phyloP scores from a whole-genome alignment of 1,284 basidiomycete genomes.

The Schizophyllum amplum region DNA sequence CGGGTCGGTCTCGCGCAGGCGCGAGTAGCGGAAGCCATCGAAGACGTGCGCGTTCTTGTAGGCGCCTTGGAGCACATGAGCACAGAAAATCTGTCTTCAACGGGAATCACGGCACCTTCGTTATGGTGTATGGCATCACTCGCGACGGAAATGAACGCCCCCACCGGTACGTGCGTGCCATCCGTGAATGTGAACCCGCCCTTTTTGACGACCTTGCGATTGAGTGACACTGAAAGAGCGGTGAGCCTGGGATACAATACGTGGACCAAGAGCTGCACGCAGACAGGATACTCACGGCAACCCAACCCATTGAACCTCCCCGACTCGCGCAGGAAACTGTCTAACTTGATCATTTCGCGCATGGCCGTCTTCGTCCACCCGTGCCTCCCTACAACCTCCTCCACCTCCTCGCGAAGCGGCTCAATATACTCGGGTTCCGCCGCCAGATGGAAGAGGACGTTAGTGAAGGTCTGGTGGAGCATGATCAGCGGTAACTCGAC shows the following conservation, averaged over 20 bases:
- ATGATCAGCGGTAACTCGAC: background rate
- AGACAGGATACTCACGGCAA: slow-evolving; percentile 16
- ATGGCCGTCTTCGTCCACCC: slow-evolving; percentile 38
- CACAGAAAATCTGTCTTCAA: background rate
- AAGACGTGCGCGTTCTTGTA: slow-evolving; percentile 9
- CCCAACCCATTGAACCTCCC: slow-evolving; percentile 26
- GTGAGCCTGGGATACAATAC: no score
- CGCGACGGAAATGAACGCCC: slow-evolving; percentile 22
- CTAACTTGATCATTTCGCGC: slow-evolving; percentile 35
- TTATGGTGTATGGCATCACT: slow-evolving; percentile 20
- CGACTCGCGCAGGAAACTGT: slow-evolving; percentile 43
- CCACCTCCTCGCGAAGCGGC: slow-evolving; percentile 38
- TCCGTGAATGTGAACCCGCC: slow-evolving; percentile 29
- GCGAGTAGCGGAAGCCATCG: slow-evolving; percentile 11
- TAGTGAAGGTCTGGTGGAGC: slow-evolving; percentile 19
- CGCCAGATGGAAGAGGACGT: slow-evolving; percentile 33
- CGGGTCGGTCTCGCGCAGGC: slow-evolving; percentile 6
- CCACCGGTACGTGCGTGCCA: slow-evolving; percentile 28
- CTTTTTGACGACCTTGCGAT: slow-evolving; percentile 22
- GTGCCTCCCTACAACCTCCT: slow-evolving; percentile 24
- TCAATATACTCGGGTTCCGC: slow-evolving; percentile 27
- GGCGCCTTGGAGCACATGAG: background rate
- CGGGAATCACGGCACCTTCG: background rate
- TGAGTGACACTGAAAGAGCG: background rate
- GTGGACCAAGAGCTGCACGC: background rate